A percentile compares a stretch with the other conserved stretches of the same genome.
phyloP scores from a whole-genome alignment of 768 basidiomycete species.

The Lactarius psammicola region DNA sequence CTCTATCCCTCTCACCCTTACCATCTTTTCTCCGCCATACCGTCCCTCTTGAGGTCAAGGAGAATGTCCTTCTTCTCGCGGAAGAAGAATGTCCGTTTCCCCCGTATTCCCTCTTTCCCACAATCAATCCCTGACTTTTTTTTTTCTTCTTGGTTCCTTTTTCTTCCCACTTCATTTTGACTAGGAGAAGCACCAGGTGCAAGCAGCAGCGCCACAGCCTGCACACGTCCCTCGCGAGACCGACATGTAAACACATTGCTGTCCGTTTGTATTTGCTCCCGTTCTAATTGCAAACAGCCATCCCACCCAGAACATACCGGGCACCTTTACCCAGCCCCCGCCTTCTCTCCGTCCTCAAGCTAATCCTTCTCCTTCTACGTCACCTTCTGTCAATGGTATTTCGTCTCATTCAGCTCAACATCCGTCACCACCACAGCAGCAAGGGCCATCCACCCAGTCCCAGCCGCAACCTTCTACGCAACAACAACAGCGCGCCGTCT shows the following conservation, averaged over 20 bases:
- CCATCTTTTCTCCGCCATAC: conserved; percentile 50
- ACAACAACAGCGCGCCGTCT: conserved; percentile 55
- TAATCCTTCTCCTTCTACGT: conserved; percentile 36
- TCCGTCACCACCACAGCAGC: conserved; percentile 35
- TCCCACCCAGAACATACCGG: conserved; percentile 21
- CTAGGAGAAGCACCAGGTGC: conserved; percentile 28
- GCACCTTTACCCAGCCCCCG: conserved; percentile 18
- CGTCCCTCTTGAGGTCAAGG: conserved; percentile 64
- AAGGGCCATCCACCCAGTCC: conserved; percentile 31
- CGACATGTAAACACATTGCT: conserved; percentile 18
- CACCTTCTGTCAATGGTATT: conserved; percentile 38
- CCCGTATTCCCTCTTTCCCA: conserved; percentile 12
- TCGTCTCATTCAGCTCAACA: conserved; percentile 32
- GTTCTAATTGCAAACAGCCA: conserved; percentile 16
- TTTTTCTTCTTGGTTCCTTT: not conserved
- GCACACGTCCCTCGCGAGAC: conserved; percentile 22
- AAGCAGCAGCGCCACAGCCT: conserved; percentile 17
- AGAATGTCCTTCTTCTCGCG: conserved; percentile 95
- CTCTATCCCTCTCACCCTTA: conserved; percentile 9
- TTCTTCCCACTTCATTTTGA: conserved; percentile 9
- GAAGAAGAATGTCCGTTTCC: conserved; percentile 58
- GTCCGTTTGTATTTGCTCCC: conserved; percentile 1
- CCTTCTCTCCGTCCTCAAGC: conserved; percentile 33
- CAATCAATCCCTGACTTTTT: conserved; percentile 10
- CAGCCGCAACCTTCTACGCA: conserved; percentile 33